A percentile compares a stretch with the other conserved stretches of the same genome.
Conservation (phyloP, 179 eudicot species). For the Corrigiola litoralis region DNA sequence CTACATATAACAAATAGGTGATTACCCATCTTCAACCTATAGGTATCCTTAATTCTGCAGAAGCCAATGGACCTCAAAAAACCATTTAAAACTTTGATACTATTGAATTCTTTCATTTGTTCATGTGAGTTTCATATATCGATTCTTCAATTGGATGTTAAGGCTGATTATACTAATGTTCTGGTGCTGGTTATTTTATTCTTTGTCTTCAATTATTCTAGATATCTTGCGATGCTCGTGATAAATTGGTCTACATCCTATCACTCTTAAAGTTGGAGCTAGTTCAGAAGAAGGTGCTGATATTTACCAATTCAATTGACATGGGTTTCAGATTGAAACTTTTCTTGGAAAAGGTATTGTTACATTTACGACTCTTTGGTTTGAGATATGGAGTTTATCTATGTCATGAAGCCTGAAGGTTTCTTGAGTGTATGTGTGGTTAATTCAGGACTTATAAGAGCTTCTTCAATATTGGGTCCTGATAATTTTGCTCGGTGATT, state of each 20-base stretch:
- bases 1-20: too few species aligned
- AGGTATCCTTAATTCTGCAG: too few species aligned
- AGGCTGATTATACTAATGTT: background rate
- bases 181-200: conserved; percentile 7
- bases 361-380: background rate
- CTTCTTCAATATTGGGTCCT: too few species aligned
- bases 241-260: conserved; percentile 73
- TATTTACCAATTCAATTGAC: conserved; percentile 86
- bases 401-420: too few species aligned
- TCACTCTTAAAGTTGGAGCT: conserved; percentile 88
- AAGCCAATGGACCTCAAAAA: too few species aligned
- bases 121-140: too few species aligned
- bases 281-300: conserved; percentile 76
- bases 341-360: conserved; percentile 80
- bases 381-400: background rate
- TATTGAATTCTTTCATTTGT: too few species aligned
- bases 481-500: conserved; percentile 15
- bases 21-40: too few species aligned
- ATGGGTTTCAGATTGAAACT: conserved; percentile 75
- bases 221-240: conserved; percentile 82
- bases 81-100: too few species aligned
- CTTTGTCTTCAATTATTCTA: conserved; percentile 22
- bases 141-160: too few species aligned
- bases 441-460: too few species aligned
- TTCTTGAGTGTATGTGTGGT: too few species aligned